phyloP scores from a whole-genome alignment of 345 rosid species.

The Syzygium jambos region DNA sequence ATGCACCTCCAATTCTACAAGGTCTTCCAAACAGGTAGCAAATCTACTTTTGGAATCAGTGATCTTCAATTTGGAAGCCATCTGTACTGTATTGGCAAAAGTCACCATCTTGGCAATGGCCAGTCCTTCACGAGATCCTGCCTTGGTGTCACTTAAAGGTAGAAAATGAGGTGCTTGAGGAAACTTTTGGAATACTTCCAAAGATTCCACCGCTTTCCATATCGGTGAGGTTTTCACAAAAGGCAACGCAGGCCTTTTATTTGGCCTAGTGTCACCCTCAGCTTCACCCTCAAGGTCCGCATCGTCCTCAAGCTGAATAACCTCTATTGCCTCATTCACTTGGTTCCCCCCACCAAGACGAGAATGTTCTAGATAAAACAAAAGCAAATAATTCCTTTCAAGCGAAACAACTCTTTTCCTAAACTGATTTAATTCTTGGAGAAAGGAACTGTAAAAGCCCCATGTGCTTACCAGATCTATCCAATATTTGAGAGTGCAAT shows the following conservation, averaged over 20 bases:
- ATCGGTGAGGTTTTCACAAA: slow-evolving; percentile 10
- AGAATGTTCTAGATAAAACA: neutral
- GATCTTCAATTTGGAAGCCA: slow-evolving; percentile 8
- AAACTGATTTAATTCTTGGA: neutral
- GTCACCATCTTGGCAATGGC: slow-evolving; percentile 28
- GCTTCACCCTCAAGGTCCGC: neutral
- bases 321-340: neutral
- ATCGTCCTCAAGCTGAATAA: neutral
- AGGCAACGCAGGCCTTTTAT: neutral
- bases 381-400: neutral
- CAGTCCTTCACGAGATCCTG: slow-evolving; percentile 21
- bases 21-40: slow-evolving; percentile 7
- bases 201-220: slow-evolving; percentile 14
- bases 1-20: slow-evolving; percentile 10
- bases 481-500: neutral
- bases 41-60: neutral
- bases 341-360: neutral
- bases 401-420: neutral
- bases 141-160: slow-evolving; percentile 10
- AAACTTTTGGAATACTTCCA: slow-evolving; percentile 15
- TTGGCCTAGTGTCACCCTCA: neutral
- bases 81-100: slow-evolving; percentile 13
- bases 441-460: neutral
- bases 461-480: neutral
- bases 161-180: slow-evolving; percentile 32